Evolutionary conservation across 108 stramenopile species (phyloP), one percentile per base, ranked within the genome.

Genomic region (Bacterosira constricta): DNA sequence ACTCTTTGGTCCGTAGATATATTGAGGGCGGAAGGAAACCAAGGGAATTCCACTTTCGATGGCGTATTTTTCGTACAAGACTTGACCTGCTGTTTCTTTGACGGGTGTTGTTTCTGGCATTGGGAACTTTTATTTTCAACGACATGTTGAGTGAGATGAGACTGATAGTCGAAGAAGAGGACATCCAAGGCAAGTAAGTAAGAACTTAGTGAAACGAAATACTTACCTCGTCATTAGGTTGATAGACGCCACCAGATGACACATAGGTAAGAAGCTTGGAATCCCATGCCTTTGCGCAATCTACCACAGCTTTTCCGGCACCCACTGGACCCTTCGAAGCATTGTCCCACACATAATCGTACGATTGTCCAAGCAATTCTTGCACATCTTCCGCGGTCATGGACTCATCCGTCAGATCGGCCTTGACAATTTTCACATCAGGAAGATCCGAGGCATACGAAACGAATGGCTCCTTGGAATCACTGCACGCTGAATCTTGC

Each of bases 311-410:
- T 63, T 88, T 88, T 39, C 88, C 88, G 11, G 82, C 71, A 9
- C 90, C 90, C 36, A 54, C 71, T 0, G 88, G 83, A n/a, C 76
- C 84, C 63, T 94, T 94, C 63, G 84, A 86, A 12, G 83, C 84
- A 82, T 94, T 94, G 80, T 94, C 93, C 84, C 82, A 94, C 17
- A 94, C 83, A 71, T 91, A 94, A 3, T 94, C 93, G 66, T 84
- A 94, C 3, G 82, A 47, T 20, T 56, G 64, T 15, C 78, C 65
- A 10, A 93, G 63, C 23, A 86, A 42, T 5, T 29, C 30, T 71
- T 90, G 70, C 60, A 93, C 23, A 25, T 56, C 60, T 17, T 69
- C 85, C 3, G 85, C 85, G 30, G 81, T 86, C 83, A 88, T 86
- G 44, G 83, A 79, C 58, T 90, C 91, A 66, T 88, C 89, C 9